Percentiles rank a stretch among this genome's conserved stretches.
phyloP scores from a whole-genome alignment of 2,329 filamentous ascomycete genomes.

The Chrysoporthe austroafricana region DNA sequence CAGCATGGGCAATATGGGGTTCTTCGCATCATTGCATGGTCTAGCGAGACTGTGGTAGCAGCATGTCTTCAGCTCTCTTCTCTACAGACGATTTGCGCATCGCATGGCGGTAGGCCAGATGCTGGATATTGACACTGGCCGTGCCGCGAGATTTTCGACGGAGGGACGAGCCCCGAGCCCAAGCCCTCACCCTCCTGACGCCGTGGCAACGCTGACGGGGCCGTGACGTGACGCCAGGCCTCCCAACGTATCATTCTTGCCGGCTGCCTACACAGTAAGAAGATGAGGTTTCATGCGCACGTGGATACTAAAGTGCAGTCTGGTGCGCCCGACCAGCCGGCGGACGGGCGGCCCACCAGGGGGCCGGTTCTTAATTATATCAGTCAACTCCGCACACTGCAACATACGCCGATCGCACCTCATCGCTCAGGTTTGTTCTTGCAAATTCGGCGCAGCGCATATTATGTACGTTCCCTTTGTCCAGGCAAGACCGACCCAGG shows the following conservation, averaged over 20 bases:
- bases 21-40: not conserved
- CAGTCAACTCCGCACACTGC: not conserved
- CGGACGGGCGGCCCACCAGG: not conserved
- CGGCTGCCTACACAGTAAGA: not conserved
- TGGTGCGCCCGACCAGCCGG: not conserved
- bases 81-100: not conserved
- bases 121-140: not conserved
- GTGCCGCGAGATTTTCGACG: not conserved
- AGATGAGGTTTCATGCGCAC: not conserved
- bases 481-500: not conserved
- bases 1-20: not conserved
- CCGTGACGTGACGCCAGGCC: not conserved
- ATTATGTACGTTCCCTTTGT: not conserved
- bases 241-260: not conserved
- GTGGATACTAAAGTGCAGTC: not conserved
- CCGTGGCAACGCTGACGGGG: not conserved
- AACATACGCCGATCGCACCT: not conserved
- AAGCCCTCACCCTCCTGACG: not conserved
- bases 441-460: not conserved
- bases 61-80: not conserved
- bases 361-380: not conserved
- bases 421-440: not conserved
- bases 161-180: not conserved
- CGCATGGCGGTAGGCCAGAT: not conserved
- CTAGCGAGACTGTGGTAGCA: not conserved